phyloP scores from a whole-genome alignment of 176 grass and related monocot species.

The Triticum urartu region DNA sequence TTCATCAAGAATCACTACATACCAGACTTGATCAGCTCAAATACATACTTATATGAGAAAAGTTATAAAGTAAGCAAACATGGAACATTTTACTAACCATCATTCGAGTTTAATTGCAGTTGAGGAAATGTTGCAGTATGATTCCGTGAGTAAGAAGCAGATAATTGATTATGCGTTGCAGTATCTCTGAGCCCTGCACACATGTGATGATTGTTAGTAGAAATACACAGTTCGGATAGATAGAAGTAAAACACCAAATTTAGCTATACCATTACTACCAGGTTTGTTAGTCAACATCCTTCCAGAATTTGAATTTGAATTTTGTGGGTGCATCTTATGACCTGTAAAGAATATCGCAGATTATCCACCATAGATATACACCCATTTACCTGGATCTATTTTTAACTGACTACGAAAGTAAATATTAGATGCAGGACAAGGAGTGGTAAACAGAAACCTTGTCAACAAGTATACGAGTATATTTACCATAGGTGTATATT shows the following conservation, averaged over 20 bases:
- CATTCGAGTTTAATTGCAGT: neutral
- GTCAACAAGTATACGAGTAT: neutral
- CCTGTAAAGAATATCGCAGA: neutral
- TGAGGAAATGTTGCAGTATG: neutral
- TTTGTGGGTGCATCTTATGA: neutral
- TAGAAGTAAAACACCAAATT: neutral
- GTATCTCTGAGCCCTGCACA: neutral
- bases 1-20: neutral
- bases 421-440: neutral
- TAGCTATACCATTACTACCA: neutral
- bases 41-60: neutral
- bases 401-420: neutral
- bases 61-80: neutral
- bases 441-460: conserved; percentile 5
- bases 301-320: conserved; percentile 11
- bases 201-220: neutral
- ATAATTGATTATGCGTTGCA: neutral
- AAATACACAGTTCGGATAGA: neutral
- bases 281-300: neutral
- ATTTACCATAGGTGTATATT: neutral
- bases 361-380: neutral
- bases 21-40: neutral
- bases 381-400: neutral
- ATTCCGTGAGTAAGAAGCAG: neutral
- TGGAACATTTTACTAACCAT: conserved; percentile 1